Percentiles rank a stretch among this genome's conserved stretches.
phyloP scores from a whole-genome alignment of 2,329 filamentous ascomycete genomes.

The Clonostachys rhizophaga region DNA sequence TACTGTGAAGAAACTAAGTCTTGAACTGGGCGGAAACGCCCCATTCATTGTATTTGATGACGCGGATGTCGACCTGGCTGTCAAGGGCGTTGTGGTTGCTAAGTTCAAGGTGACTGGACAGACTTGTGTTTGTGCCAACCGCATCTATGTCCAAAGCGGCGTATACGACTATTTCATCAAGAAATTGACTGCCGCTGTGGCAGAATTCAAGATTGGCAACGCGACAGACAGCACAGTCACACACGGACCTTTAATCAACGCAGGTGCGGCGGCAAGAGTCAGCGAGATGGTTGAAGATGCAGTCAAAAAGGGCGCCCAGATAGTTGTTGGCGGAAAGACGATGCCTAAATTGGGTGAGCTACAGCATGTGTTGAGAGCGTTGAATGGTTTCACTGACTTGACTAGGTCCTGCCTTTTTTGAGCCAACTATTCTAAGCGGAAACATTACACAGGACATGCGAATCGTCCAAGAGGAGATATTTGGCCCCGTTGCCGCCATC shows the following conservation, averaged over 20 bases:
- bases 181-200: conserved; percentile 62
- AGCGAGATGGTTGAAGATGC: conserved; percentile 60
- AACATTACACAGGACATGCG: conserved; percentile 65
- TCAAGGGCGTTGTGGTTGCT: conserved; percentile 57
- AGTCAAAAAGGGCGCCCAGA: conserved; percentile 51
- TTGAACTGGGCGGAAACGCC: conserved; percentile 66
- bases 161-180: conserved; percentile 67
- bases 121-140: conserved; percentile 83
- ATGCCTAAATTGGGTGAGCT: conserved; percentile 53
- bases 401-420: conserved; percentile 45
- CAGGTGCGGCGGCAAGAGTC: conserved; percentile 59
- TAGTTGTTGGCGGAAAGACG: conserved; percentile 42
- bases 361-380: conserved; percentile 65
- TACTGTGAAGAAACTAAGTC: conserved; percentile 61
- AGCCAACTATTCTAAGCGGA: conserved; percentile 58
- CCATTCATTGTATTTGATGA: conserved; percentile 75
- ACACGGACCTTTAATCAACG: conserved; percentile 62
- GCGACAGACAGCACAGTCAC: conserved; percentile 53
- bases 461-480: conserved; percentile 67
- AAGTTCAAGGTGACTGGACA: conserved; percentile 91
- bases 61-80: conserved; percentile 63
- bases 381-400: conserved; percentile 18
- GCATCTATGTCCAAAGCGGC: conserved; percentile 67
- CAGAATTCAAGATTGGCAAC: conserved; percentile 63
- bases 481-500: conserved; percentile 68